Base-by-base conservation (phyloP, 495 filamentous ascomycete genomes). In the Apiosordaria backusii region DNA sequence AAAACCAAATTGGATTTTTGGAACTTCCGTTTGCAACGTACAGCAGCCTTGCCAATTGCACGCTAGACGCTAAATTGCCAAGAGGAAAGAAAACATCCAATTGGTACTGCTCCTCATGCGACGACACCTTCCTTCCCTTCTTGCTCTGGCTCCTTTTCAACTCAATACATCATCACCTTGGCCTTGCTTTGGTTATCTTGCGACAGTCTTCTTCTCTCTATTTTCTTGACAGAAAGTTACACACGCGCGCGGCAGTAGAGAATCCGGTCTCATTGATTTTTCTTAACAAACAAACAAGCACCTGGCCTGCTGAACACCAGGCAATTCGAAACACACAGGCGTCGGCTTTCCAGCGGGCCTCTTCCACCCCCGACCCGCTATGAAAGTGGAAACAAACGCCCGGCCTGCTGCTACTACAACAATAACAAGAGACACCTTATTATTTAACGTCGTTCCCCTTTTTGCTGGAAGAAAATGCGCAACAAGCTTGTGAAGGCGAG, bases 401-500 rank as follows among this genome's bases (percentile, higher is more conserved):
- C 25, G 19, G 5, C 24, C 16, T 19, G 4, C 26, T n/a, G 21
- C 24, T n/a, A 61, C 24, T n/a, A 61, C n/a, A 61, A 19, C 24
- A 10, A 26, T 3, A 10, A 23, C 23, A 13, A 16, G 26, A 61
- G 59, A 61, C 16, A 25, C 18, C 24, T 15, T 45, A 25, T 23
- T 10, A 27, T 35, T 61, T 27, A 45, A 45, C 25, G 26, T 21
- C 26, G 10, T 25, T 40, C 7, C 2, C 10, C 7, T 35, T 45
- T 3, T 16, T 27, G 9, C 18, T 16, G 26, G n/a, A 54, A 63
- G 77, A 76, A 76, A 70, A 80, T 80, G 78, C 72, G 76, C 73
- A 80, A 76, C 72, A 72, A 74, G 60, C 67, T 78, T 45, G 59
- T 75, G 55, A 79, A 77, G 67, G 59, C 68, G 67, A 74, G 75